Conservation (phyloP, 1,139 yeast species). For the Kluyveromyces sp. region DNA sequence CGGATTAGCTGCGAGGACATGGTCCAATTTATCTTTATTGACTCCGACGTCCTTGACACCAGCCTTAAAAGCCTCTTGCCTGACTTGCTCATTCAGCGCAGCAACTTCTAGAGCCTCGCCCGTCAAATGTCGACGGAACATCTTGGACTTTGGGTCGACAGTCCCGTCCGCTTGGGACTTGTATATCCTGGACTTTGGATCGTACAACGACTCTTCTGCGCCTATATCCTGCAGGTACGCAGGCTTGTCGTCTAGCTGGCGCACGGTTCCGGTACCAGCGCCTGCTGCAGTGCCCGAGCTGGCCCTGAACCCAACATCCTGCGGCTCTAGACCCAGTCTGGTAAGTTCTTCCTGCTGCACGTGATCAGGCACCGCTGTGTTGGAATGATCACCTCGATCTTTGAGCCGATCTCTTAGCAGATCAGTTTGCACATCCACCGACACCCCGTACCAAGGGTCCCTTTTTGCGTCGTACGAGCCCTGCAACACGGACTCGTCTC, state of each 20-base stretch:
- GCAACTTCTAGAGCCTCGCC: slow-evolving; percentile 30
- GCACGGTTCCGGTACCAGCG: slow-evolving; percentile 17
- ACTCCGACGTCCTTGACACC: slow-evolving; percentile 26
- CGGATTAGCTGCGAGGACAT: slow-evolving; percentile 32
- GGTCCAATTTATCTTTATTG: slow-evolving; percentile 22
- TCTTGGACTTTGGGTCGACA: slow-evolving; percentile 29
- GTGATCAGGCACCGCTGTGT: not conserved
- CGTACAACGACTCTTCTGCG: slow-evolving; percentile 26
- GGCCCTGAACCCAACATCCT: slow-evolving; percentile 3
- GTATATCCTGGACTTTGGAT: slow-evolving; percentile 32
- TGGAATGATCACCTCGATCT: not conserved
- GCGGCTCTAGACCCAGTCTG: slow-evolving; percentile 24
- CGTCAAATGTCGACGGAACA: slow-evolving; percentile 31
- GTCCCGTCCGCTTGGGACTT: slow-evolving; percentile 28
- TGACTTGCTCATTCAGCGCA: slow-evolving; percentile 20
- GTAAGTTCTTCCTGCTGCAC: slow-evolving; percentile 18
- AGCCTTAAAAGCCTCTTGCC: slow-evolving; percentile 21
- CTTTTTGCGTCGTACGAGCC: slow-evolving; percentile 27
- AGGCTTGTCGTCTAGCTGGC: slow-evolving; percentile 32
- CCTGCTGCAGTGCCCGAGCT: not conserved
- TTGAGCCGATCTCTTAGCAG: slow-evolving; percentile 17
- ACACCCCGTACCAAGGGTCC: slow-evolving; percentile 32
- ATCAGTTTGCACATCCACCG: slow-evolving; percentile 22
- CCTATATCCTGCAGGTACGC: slow-evolving; percentile 28
- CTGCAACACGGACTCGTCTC: not conserved